Base-by-base conservation (phyloP, 2,329 filamentous ascomycete genomes). In the Aspergillus intermedius region DNA sequence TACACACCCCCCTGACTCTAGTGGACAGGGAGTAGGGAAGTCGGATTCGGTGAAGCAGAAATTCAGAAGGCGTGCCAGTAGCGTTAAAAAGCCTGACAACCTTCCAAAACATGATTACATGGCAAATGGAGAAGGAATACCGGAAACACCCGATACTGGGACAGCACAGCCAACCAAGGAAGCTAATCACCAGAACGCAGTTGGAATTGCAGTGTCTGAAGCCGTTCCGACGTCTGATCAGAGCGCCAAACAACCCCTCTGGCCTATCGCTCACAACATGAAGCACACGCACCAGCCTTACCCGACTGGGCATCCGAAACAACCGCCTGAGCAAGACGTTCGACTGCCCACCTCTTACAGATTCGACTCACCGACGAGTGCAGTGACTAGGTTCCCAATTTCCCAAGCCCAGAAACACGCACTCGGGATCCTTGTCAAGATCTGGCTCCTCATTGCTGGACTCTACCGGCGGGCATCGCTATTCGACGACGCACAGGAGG, bases 381-480 rank as follows among this genome's bases (percentile, higher is more conserved):
- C 71, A 54, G 44, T 76, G 25, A 75, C 77, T 37, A 73, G 72
- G 46, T 79, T 81, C 49, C 70, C 77, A 2, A 65, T 70, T 17
- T 53, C 73, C 7, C 75, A 80, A 52, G 73, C 76, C 44, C 74
- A 79, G 45, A 77, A 76, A 47, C 78, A 82, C 49, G 77, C 75
- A 13, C 70, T 81, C 10, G 74, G 74, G 4, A 63, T 84, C 9
- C 69, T 98, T 13, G 74, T 90, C 17, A 86, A 85, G 55, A 83
- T 96, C 28, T 98, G 93, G 93, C 76, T 96, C 7, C 86, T 93
- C 63, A 89, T 96, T 52, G 86, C 89, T 2, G 86, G 86, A 0
- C 84, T 97, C 55, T 98, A 97, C 64, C 82, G 89, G 23, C 81
- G 89, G 46, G 88, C 91, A 6, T 80, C 80, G 7, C 82, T 94